Evolutionary conservation across 768 basidiomycete genomes (phyloP), one percentile per base, ranked within the genome.

Genomic region (Russula brevipes): DNA sequence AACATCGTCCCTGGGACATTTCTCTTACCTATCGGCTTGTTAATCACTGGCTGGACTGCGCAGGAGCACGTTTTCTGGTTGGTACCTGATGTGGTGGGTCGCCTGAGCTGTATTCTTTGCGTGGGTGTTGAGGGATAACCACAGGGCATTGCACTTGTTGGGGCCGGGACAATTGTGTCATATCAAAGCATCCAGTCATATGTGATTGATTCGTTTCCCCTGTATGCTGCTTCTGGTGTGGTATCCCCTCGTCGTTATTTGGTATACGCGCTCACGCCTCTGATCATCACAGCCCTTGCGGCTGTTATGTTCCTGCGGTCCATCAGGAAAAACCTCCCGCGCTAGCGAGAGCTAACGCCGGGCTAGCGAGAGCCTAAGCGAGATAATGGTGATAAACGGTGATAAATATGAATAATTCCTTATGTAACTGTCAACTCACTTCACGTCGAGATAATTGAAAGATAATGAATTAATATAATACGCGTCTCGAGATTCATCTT

Each of bases 11-110:
- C 83, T 3, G 86, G 82, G 0, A 81, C 83, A 0, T 65, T 87
- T 19, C 12, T 84, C 3, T 76, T 91, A 10, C 89, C 92, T 0
- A 71, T 83, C 12, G 90, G 89, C 0, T 73, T 91, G 12, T 73
- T 93, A 24, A 76, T 92, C 6, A 72, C 82, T 6, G 90, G 91
- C 1, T 93, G 90, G 88, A 76, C 82, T 0, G 84, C 85, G 4
- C 74, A 87, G 66, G 67, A 76, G 0, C 70, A 75, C 12, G 71
- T 85, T 0, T 83, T 83, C 62, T 94, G 91, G 91, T 83, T 91
- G 53, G 85, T 76, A 0, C 80, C 83, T 2, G 87, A 89, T 66
- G 77, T 90, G 31, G 87, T 86, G 65, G 3, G 33, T 56, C 47
- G 51, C 39, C n/a, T 42, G 14, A 53, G 16, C 11, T 19, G n/a